phyloP scores from a whole-genome alignment of 495 filamentous ascomycete species.

The Annulohypoxylon nitens region DNA sequence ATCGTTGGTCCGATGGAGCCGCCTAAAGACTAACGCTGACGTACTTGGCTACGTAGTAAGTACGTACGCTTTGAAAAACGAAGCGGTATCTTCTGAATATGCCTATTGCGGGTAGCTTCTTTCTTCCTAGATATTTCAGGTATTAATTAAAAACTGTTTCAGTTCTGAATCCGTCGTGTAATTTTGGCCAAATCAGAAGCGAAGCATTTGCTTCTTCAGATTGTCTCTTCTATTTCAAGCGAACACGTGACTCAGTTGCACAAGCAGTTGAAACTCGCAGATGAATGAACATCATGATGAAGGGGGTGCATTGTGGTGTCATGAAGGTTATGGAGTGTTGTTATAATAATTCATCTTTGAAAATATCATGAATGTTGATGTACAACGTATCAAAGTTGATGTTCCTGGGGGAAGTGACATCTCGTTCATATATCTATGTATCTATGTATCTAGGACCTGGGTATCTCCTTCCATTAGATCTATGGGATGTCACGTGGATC shows the following conservation, averaged over 20 bases:
- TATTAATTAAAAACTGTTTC: slow-evolving; percentile 18
- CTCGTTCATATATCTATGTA: no score
- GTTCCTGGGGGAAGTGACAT: no score
- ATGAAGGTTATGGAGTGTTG: no score
- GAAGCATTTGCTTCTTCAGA: neutral
- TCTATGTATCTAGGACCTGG: neutral
- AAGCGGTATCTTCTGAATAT: neutral
- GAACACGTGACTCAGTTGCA: neutral
- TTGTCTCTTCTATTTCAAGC: neutral
- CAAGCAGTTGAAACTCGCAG: no score
- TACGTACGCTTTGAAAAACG: slow-evolving; percentile 11
- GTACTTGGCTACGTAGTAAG: slow-evolving; percentile 26
- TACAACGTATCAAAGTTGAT: neutral
- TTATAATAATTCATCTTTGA: no score
- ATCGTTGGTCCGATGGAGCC: slow-evolving; percentile 10
- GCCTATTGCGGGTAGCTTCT: neutral
- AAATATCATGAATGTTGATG: neutral
- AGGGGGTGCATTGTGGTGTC: no score
- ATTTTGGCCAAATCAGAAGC: slow-evolving; percentile 4
- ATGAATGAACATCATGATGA: no score
- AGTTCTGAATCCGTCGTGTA: slow-evolving; percentile 6
- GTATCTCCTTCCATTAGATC: no score
- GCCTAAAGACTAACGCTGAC: slow-evolving; percentile 29
- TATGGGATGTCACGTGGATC: slow-evolving; percentile 21
- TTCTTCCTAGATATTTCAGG: neutral